These are phyloP conservation scores for Erythrophleum fordii DNA, from an alignment of 306 rosid genomes.

Conservation along the genomic window DNA sequence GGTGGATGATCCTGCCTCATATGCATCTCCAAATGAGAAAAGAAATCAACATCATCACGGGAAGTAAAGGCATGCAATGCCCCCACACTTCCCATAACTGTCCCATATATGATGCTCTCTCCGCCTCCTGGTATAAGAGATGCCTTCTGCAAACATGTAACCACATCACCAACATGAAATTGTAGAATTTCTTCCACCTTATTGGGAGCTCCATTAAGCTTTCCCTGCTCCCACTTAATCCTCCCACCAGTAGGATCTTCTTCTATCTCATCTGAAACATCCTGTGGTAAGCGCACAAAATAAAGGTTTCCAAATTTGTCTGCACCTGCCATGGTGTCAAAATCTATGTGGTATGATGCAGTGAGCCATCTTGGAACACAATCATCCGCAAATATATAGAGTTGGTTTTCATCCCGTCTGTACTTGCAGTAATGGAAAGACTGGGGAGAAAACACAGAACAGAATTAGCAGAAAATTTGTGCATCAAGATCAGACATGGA, in stretches of 20 bases:
- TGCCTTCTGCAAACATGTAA: slow-evolving; percentile 90
- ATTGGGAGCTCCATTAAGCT: slow-evolving; percentile 95
- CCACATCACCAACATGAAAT: slow-evolving; percentile 84
- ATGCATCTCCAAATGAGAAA: slow-evolving; percentile 97
- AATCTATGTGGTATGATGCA: slow-evolving; percentile 92
- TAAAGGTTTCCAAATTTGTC: slow-evolving; percentile 96
- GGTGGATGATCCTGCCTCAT: slow-evolving; percentile 98
- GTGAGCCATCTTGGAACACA: slow-evolving; percentile 98
- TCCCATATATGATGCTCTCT: slow-evolving; percentile 89
- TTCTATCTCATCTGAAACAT: slow-evolving; percentile 95
- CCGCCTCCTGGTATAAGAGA: slow-evolving; percentile 97
- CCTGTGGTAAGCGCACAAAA: slow-evolving; percentile 88
- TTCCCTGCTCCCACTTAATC: slow-evolving; percentile 98
- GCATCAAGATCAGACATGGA: not conserved
- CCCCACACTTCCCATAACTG: slow-evolving; percentile 96
- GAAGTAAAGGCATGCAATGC: slow-evolving; percentile 95
- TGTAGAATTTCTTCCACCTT: slow-evolving; percentile 96
- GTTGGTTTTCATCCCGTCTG: slow-evolving; percentile 93
- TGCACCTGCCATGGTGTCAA: slow-evolving; percentile 98
- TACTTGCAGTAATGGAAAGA: slow-evolving; percentile 99
- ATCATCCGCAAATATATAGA: slow-evolving; percentile 95
- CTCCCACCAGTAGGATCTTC: slow-evolving; percentile 99
- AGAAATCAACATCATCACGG: slow-evolving; percentile 96
- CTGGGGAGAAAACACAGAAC: slow-evolving; percentile 55
- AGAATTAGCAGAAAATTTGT: slow-evolving; percentile 26